Base-by-base conservation (phyloP, 73 alveolate genomes). In the Uronychia binucleata region DNA sequence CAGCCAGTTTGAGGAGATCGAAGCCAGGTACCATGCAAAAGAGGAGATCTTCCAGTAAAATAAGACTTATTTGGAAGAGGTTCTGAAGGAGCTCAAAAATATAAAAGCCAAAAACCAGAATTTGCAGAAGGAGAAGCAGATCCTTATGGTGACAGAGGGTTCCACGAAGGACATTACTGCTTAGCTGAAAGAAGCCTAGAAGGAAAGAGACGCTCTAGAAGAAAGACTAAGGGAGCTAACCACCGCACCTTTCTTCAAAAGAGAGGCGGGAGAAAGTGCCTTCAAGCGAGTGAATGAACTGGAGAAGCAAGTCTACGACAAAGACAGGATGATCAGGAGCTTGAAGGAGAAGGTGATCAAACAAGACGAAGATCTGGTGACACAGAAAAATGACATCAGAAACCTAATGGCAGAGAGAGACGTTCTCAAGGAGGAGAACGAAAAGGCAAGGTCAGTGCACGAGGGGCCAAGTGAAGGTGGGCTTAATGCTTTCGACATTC, bases 211-310 rank as follows among this genome's bases (percentile, higher is more conserved):
- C 26, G 27, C 86, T 29, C 31, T 76, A 1, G 91, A 88, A 46
- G 75, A 31, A 11, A 26, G 34, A 58, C 87, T 88, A 8, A 88
- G 84, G 30, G 77, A 34, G 1, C 81, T 88, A 29, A 79, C 86
- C 25, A 74, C 87, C 0, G 90, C 82, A 28, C 94, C 94, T 25
- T 88, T 88, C 88, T 77, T 88, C 31, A 88, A 84, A 30, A 82
- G 94, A 88, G 94, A 88, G 77, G 79, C 82, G n/a, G 94, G 88
- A 0, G 77, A 59, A 30, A 28, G 67, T 0, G 75, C 86, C 28
- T 58, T 82, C 30, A 83, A 88, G 59, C 75, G 86, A 32, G 32
- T 77, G 19, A 78, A 60, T 14, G 91, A 88, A 8, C 81, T 88
- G 1, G 91, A 83, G 75, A 79, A 83, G 34, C 31, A 83, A 35